phyloP scores from a whole-genome alignment of 148 eudicot species.

The Cornus kousa region DNA sequence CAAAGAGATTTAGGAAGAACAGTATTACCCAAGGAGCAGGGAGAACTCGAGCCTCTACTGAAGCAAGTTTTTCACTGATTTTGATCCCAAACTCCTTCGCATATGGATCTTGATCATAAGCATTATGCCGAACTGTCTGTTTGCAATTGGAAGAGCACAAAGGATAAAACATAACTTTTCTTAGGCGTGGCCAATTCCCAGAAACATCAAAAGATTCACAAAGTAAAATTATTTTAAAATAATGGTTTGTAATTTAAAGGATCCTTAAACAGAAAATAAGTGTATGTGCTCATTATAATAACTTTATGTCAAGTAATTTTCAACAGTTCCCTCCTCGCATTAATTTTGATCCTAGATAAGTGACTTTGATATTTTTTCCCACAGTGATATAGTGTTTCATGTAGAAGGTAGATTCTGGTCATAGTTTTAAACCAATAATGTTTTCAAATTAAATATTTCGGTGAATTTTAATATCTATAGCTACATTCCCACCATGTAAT shows the following conservation, averaged over 20 bases:
- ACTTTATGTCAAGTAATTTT: neutral
- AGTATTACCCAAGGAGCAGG: conserved; percentile 73
- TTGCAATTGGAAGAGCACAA: conserved; percentile 25
- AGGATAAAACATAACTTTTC: neutral
- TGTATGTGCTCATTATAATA: neutral
- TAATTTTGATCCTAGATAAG: neutral
- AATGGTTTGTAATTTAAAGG: neutral
- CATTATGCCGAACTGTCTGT: conserved; percentile 72
- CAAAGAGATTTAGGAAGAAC: neutral
- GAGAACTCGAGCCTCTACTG: conserved; percentile 72
- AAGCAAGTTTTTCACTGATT: conserved; percentile 53
- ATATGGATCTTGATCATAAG: conserved; percentile 62
- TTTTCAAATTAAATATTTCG: neutral
- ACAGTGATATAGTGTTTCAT: too few relatives aligned
- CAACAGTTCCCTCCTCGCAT: neutral
- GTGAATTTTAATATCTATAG: neutral
- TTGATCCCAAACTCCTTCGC: conserved; percentile 73
- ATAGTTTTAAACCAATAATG: neutral
- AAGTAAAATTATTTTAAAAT: neutral
- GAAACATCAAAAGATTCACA: neutral
- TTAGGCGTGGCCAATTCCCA: conserved; percentile 1
- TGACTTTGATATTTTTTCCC: neutral
- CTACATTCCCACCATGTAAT: neutral
- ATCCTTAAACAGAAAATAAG: neutral
- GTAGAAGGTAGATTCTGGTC: neutral